phyloP scores from a whole-genome alignment of 257 asterid species.

The Vinca minor region DNA sequence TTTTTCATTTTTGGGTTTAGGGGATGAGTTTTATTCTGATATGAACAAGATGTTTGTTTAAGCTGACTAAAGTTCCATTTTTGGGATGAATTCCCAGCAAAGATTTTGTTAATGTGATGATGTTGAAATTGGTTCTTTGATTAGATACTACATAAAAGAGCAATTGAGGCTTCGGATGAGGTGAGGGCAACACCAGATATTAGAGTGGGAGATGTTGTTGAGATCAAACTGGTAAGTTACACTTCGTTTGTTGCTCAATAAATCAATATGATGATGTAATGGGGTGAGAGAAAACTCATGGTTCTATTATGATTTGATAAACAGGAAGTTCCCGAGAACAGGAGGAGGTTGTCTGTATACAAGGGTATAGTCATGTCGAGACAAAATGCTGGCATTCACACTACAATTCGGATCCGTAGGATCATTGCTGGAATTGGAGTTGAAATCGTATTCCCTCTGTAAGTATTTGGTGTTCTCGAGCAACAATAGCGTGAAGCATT shows the following conservation, averaged over 20 bases:
- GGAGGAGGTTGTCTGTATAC: conserved; percentile 61
- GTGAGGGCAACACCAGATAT: conserved; percentile 73
- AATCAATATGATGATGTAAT: not conserved
- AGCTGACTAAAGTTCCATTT: not conserved
- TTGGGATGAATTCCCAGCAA: not conserved
- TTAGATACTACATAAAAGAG: conserved; percentile 73
- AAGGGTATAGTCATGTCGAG: conserved; percentile 81
- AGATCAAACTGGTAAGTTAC: conserved; percentile 63
- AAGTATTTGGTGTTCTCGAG: conserved; percentile 25
- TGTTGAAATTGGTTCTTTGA: conserved; percentile 13
- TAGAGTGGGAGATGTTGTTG: conserved; percentile 78
- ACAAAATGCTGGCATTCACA: conserved; percentile 96
- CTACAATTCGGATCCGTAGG: conserved; percentile 82
- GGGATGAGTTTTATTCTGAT: not conserved
- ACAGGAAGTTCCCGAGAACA: conserved; percentile 85
- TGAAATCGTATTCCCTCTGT: conserved; percentile 93
- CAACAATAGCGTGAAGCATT: not conserved
- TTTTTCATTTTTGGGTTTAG: not conserved
- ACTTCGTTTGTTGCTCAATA: not conserved
- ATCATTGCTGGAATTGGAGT: conserved; percentile 90
- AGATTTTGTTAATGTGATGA: conserved; percentile 8
- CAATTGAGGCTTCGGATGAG: conserved; percentile 66
- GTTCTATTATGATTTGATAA: conserved; percentile 11
- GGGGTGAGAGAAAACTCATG: conserved; percentile 11
- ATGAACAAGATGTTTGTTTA: not conserved